A percentile compares a stretch with the other conserved stretches of the same genome.
Conservation (phyloP, 345 rosid genomes). For the Eucalyptus curtisii region DNA sequence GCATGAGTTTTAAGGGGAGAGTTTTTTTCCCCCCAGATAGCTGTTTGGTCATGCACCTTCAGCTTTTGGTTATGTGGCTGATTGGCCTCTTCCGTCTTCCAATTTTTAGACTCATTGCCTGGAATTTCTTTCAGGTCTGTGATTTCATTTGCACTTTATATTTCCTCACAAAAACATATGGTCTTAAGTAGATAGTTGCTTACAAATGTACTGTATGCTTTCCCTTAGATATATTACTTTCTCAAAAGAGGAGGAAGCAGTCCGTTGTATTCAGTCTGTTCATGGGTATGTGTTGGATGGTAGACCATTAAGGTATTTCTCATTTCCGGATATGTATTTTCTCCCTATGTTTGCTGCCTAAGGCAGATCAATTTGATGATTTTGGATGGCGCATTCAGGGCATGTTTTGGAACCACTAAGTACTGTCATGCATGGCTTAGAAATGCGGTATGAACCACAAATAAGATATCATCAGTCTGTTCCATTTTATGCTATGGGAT, state of each 20-base stretch:
- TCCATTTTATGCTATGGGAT: background rate
- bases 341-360: background rate
- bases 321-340: background rate
- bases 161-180: background rate
- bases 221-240: constrained; percentile 67
- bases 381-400: constrained; percentile 28
- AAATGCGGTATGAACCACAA: constrained; percentile 47
- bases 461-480: background rate
- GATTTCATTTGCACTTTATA: background rate
- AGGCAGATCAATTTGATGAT: background rate
- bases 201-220: background rate
- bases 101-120: background rate
- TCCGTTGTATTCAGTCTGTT: constrained; percentile 86
- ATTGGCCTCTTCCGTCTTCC: background rate
- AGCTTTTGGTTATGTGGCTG: background rate
- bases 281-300: constrained; percentile 89
- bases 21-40: background rate
- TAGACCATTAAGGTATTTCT: constrained; percentile 33
- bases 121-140: background rate
- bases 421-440: constrained; percentile 98
- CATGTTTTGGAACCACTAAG: constrained; percentile 92
- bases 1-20: background rate
- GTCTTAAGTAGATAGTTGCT: background rate
- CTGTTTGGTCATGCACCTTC: background rate
- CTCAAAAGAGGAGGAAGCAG: constrained; percentile 77